These are phyloP conservation scores for Trichopus zeylanicus DNA, from an alignment of 116 monocot genomes.

Conservation along the genomic window DNA sequence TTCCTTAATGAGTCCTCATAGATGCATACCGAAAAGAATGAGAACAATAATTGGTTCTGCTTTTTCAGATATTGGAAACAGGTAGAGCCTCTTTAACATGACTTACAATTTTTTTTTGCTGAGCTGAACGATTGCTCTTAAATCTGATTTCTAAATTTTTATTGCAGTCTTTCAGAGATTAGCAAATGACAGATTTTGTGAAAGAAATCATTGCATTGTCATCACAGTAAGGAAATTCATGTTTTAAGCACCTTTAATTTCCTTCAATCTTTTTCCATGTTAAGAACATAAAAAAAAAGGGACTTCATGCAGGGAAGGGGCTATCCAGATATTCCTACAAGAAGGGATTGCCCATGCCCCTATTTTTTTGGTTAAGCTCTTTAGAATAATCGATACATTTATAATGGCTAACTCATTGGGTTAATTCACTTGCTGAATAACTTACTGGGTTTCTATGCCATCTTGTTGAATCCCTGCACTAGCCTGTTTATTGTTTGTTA, in stretches of 20 bases:
- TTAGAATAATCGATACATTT: background rate
- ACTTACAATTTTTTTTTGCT: background rate
- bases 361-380: background rate
- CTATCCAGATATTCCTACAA: conserved; percentile 92
- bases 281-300: background rate
- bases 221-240: conserved; percentile 64
- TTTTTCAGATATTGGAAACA: conserved; percentile 37
- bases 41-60: background rate
- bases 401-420: background rate
- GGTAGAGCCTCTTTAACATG: conserved; percentile 17
- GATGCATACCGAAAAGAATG: no score
- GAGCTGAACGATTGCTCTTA: background rate
- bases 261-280: background rate
- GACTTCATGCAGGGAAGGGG: conserved; percentile 71
- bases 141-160: background rate
- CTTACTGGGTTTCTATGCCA: conserved; percentile 55
- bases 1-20: no score
- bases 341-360: conserved; percentile 41
- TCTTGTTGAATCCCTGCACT: conserved; percentile 55
- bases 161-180: conserved; percentile 76
- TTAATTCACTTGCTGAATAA: background rate
- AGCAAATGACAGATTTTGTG: conserved; percentile 91
- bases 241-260: background rate
- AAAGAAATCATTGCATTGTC: conserved; percentile 71
- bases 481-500: conserved; percentile 80